A percentile compares a stretch with the other conserved stretches of the same genome.
Conservation (phyloP, 106 monocot species). For the Allium sativum region DNA sequence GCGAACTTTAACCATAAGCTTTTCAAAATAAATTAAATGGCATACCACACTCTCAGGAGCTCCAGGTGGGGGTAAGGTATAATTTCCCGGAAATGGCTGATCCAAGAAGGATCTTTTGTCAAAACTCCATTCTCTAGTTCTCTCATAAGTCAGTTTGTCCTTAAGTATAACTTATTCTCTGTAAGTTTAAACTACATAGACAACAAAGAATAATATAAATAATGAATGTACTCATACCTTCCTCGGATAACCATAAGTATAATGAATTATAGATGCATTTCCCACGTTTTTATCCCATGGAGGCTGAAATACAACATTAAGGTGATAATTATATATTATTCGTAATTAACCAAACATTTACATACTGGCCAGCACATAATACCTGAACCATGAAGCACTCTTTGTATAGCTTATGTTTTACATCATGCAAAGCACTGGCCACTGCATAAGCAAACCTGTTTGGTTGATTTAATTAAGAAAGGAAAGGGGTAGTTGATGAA, state of each 20-base stretch:
- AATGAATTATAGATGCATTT: neutral
- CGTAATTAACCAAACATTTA: too few relatives aligned
- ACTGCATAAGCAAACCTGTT: conserved; percentile 83
- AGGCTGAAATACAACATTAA: conserved; percentile 1
- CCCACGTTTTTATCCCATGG: neutral
- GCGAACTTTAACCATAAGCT: too few relatives aligned
- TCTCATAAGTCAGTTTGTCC: conserved; percentile 90
- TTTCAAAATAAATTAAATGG: neutral
- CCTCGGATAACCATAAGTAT: neutral
- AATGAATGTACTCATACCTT: neutral
- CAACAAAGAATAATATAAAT: too few relatives aligned
- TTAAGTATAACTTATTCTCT: conserved; percentile 1
- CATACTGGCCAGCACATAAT: neutral
- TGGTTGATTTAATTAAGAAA: neutral
- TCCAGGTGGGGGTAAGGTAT: conserved; percentile 81
- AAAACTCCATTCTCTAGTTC: conserved; percentile 91
- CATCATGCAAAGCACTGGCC: conserved; percentile 83
- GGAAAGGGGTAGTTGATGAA: neutral
- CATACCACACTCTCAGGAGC: conserved; percentile 99
- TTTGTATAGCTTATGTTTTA: conserved; percentile 72
- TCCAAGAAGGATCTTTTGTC: conserved; percentile 85
- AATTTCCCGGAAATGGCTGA: conserved; percentile 67
- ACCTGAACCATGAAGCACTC: conserved; percentile 86
- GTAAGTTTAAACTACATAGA: too few relatives aligned
- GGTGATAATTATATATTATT: neutral